Evolutionary conservation across 2,329 filamentous ascomycete species (phyloP), one percentile per base, ranked within the genome.

Genomic region (Nigrograna mackinnonii): DNA sequence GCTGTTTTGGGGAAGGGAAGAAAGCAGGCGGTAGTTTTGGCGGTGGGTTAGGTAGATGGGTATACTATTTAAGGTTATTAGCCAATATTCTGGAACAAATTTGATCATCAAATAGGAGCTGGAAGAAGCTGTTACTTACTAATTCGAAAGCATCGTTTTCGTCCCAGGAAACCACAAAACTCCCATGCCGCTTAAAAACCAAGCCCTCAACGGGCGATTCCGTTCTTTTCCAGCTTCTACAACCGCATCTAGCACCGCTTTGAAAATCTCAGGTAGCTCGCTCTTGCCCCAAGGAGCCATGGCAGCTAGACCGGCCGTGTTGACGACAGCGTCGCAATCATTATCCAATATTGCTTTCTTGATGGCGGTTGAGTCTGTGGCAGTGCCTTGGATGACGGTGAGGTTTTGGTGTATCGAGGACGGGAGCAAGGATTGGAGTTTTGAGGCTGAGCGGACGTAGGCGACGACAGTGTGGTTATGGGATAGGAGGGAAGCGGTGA

Each of bases 301-400:
- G n/a, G 62, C 65, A 18, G 67, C 64, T 22, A 68, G 49, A 5
- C 71, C 71, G 5, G 71, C 72, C 3, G 67, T 63, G 40, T 66
- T 69, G 41, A 75, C 52, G 16, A 75, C 59, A 9, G 60, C 70
- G 44, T 73, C 66, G 46, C 71, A 72, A 32, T 58, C 44, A 40
- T 61, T 36, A 5, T 67, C 60, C 14, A 68, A 41, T 21, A 75
- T 63, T 4, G 67, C 67, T 9, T 50, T 52, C 37, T 64, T 66
- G 39, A 75, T 62, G 7, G 55, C 42, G 9, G 33, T 41, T 11
- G 61, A 37, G 43, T 74, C 62, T 4, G 56, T 71, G 7, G 68
- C 70, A 43, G 72, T 57, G 35, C 71, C 71, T 35, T 67, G 43
- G 13, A 72, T 55, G 11, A 74, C 56, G 11, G 50, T 55, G 36